A percentile compares a stretch with the other conserved stretches of the same genome.
Evolutionary conservation across 768 basidiomycete genomes (phyloP).

Genomic region (Boletellus ananiceps): DNA sequence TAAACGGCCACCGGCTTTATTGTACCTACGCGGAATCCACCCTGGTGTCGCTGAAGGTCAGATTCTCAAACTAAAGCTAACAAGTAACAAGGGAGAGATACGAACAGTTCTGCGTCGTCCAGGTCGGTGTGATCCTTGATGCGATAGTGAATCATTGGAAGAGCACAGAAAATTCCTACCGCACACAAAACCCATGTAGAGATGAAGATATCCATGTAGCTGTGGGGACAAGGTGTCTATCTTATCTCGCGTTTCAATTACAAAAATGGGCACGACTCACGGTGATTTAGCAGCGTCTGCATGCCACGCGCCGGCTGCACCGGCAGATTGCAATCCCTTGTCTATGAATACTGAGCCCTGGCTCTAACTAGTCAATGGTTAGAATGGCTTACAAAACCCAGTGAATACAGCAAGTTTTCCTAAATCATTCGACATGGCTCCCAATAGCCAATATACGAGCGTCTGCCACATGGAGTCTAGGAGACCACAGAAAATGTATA

Average conservation of each 20-base stretch:
- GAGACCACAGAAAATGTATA: constrained; percentile 72
- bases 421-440: constrained; percentile 81
- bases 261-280: constrained; percentile 36
- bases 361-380: constrained; percentile 33
- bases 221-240: constrained; percentile 10
- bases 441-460: constrained; percentile 79
- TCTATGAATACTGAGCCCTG: constrained; percentile 54
- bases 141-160: constrained; percentile 71
- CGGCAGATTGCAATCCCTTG: constrained; percentile 72
- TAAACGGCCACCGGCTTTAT: background rate
- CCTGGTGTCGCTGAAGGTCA: constrained; percentile 12
- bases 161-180: constrained; percentile 58
- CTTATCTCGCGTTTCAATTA: constrained; percentile 37
- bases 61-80: background rate
- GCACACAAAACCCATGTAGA: constrained; percentile 69
- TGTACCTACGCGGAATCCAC: background rate
- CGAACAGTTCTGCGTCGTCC: constrained; percentile 44
- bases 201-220: constrained; percentile 68
- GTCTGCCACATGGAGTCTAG: constrained; percentile 87
- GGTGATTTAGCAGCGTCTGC: constrained; percentile 60
- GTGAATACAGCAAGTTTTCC: constrained; percentile 75
- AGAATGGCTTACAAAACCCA: constrained; percentile 62
- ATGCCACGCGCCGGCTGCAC: constrained; percentile 68
- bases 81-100: background rate
- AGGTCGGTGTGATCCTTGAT: constrained; percentile 54